A percentile compares a stretch with the other conserved stretches of the same genome.
Conservation (phyloP, 345 rosid genomes). For the Corymbia maculata region DNA sequence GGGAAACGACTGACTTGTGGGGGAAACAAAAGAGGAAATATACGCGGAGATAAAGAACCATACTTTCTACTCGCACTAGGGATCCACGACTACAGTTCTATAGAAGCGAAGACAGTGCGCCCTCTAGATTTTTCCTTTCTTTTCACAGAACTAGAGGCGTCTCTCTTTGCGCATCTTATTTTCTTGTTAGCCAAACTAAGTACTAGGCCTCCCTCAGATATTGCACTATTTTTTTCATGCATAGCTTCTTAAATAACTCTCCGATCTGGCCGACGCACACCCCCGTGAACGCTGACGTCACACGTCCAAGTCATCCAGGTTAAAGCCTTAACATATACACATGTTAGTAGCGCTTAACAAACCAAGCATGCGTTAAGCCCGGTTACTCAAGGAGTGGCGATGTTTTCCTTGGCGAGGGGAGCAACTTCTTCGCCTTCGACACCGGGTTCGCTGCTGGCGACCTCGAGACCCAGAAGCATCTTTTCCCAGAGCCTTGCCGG, state of each 20-base stretch:
- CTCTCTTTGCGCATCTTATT: neutral
- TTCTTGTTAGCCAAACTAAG: neutral
- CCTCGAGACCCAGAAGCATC: slow-evolving; percentile 48
- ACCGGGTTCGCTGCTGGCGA: slow-evolving; percentile 48
- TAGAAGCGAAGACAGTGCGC: neutral
- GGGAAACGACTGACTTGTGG: neutral
- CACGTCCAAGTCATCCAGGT: neutral
- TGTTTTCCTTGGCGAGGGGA: slow-evolving; percentile 74
- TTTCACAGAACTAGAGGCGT: neutral
- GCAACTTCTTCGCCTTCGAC: slow-evolving; percentile 77
- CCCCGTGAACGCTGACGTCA: neutral
- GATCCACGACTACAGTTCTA: neutral
- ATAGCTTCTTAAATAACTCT: neutral
- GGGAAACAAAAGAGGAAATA: neutral
- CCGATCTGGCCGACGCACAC: neutral
- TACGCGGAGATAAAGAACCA: neutral
- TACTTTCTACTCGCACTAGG: neutral
- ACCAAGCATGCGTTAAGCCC: neutral
- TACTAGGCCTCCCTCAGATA: neutral
- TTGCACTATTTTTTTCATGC: neutral
- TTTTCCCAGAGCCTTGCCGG: slow-evolving; percentile 78
- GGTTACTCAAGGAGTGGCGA: slow-evolving; percentile 59
- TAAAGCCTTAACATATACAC: neutral
- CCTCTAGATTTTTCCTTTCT: neutral
- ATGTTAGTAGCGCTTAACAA: neutral